Base-by-base conservation (phyloP, 352 stramenopile species). In the Phytopythium delawarense region DNA sequence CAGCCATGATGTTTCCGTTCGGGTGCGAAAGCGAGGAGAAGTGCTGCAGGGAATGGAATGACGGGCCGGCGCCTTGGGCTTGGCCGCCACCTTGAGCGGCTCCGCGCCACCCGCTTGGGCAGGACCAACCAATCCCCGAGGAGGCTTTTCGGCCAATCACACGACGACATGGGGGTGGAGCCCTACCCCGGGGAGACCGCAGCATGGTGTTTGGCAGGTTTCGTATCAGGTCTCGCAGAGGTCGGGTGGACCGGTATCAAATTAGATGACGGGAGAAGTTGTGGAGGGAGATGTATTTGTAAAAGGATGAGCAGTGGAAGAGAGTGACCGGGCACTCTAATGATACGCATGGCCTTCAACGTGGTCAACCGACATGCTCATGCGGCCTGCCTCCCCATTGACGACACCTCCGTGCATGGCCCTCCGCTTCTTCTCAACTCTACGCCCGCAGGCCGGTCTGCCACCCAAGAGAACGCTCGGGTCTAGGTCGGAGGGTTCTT, bases 1-100 rank as follows among this genome's bases (percentile, higher is more conserved):
- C 88, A 88, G 88, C 80, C 89, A 97, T 97, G 73, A 80, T 94
- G 71, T 88, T 81, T 80, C 75, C 75, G 84, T 83, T 81, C 75
- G 73, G 84, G 80, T 66, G 70, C 67, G 67, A 75, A 70, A 74
- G 70, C 71, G 68, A 63, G 58, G 61, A 81, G 75, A 83, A 81
- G 75, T 78, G 83, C 70, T 83, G 78, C 73, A 63, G 81, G 80
- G 81, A 87, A 87, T 85, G 77, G 70, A 78, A 66, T 74, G 69
- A 73, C 53, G 54, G 56, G 40, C 51, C 58, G 40, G 60, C 49
- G 44, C 45, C 65, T 46, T 30, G 59, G 28, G 28, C 28, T 32
- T 32, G 49, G 45, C 46, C 46, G 30, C 37, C 34, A 44, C 40
- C 23, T 42, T 6, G 25, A 54, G 48, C 25, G 28, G 13, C 48